Evolutionary conservation across 805 yeast species (phyloP).

Genomic region (Candida tibetensis): DNA sequence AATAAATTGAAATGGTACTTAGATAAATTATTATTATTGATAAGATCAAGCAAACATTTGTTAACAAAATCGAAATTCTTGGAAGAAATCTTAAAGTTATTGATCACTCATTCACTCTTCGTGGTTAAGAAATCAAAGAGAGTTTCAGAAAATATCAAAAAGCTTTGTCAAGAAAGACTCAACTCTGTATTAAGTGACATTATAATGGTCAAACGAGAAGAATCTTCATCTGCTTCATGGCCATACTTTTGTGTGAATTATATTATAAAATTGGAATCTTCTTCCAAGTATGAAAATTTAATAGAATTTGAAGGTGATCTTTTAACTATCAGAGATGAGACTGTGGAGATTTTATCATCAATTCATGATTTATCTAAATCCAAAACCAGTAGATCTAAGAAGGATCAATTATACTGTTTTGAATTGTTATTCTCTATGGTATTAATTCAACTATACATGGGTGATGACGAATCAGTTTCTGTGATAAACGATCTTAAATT

Average conservation of each 20-base stretch:
- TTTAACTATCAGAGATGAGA: slow-evolving; percentile 43
- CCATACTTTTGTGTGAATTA: slow-evolving; percentile 50
- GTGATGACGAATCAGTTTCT: slow-evolving; percentile 72
- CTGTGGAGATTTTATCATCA: slow-evolving; percentile 43
- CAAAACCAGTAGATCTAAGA: slow-evolving; percentile 37
- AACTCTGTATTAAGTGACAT: slow-evolving; percentile 65
- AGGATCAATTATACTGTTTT: slow-evolving; percentile 57
- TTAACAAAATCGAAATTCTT: slow-evolving; percentile 22
- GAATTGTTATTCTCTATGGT: slow-evolving; percentile 77
- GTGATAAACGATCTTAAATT: slow-evolving; percentile 69
- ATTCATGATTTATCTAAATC: slow-evolving; percentile 21
- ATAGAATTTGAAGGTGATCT: slow-evolving; percentile 60
- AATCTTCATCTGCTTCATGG: slow-evolving; percentile 53
- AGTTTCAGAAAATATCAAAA: slow-evolving; percentile 35
- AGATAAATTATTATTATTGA: slow-evolving; percentile 55
- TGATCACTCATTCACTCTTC: slow-evolving; percentile 44
- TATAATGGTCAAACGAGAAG: slow-evolving; percentile 43
- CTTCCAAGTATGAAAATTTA: slow-evolving; percentile 18
- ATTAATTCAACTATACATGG: slow-evolving; percentile 71
- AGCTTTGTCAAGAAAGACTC: slow-evolving; percentile 58
- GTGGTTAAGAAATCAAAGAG: slow-evolving; percentile 12
- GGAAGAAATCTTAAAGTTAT: slow-evolving; percentile 35
- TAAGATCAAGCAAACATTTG: slow-evolving; percentile 43
- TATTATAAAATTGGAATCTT: slow-evolving; percentile 24
- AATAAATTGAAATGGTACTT: slow-evolving; percentile 54